Conservation (phyloP, 768 basidiomycete species). For the Mycena indigotica region DNA sequence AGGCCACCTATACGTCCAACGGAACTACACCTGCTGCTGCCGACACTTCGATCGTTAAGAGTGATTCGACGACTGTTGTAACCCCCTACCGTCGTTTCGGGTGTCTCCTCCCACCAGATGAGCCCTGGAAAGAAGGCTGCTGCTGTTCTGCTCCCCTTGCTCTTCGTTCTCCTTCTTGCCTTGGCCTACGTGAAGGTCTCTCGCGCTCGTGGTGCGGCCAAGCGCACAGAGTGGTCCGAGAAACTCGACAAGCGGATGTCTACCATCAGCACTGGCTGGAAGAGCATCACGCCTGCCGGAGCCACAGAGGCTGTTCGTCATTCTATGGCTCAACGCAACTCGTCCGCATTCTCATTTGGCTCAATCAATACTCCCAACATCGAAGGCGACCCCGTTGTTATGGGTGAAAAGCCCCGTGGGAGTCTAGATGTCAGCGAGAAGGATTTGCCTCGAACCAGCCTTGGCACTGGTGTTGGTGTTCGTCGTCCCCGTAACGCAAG, state of each 20-base stretch:
- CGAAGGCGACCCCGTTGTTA: constrained; percentile 44
- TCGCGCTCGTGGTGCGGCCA: constrained; percentile 50
- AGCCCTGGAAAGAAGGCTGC: constrained; percentile 61
- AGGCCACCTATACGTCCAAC: constrained; percentile 56
- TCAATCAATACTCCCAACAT: constrained; percentile 50
- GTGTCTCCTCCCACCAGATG: constrained; percentile 35
- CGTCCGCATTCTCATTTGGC: constrained; percentile 59
- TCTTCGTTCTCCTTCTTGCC: constrained; percentile 47
- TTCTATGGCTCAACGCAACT: constrained; percentile 58
- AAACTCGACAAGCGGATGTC: constrained; percentile 83
- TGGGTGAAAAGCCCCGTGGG: constrained; percentile 42
- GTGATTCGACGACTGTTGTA: background rate
- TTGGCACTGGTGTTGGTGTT: constrained; percentile 49
- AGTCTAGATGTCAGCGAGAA: constrained; percentile 28
- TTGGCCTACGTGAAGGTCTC: constrained; percentile 55
- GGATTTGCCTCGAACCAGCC: constrained; percentile 31
- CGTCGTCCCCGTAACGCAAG: constrained; percentile 42
- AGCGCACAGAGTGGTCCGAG: constrained; percentile 63
- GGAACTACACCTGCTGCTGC: constrained; percentile 41
- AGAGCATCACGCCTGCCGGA: constrained; percentile 66
- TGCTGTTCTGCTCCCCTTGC: constrained; percentile 68
- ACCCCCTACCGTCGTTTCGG: constrained; percentile 35
- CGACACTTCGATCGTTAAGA: constrained; percentile 42
- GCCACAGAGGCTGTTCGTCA: constrained; percentile 74
- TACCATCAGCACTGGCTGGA: constrained; percentile 79